Evolutionary conservation across 2,329 filamentous ascomycete genomes (phyloP), one percentile per base, ranked within the genome.

Genomic region (Neonectria hederae): DNA sequence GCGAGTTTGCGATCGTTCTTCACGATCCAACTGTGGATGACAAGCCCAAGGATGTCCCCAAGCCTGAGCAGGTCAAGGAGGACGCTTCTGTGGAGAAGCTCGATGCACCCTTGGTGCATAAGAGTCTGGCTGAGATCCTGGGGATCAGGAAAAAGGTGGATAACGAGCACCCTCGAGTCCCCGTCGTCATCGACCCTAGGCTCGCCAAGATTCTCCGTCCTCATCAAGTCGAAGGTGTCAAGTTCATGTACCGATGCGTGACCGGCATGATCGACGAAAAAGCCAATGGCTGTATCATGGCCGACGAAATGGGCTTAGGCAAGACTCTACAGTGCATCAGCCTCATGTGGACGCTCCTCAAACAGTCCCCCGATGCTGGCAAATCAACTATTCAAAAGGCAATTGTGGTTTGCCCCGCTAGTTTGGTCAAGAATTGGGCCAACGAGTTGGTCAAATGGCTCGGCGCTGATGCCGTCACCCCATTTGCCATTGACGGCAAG

Each of bases 281-380:
- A 72, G 96, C 96, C 53, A 92, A 97, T 77, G 96, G 96, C 2
- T 99, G 96, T 80, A 99, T 99, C 77, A 99, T 99, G 96, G 96
- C 96, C 57, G 96, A 99, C 77, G 96, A 97, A 77, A 99, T 99
- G 96, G 96, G 96, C 72, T 83, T 99, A 30, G 96, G 96, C 61
- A 99, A 99, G 82, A 99, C 96, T 19, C 81, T 99, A 46, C 96
- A 99, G 83, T 99, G 96, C 79, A 99, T 99, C 74, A 88, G 96
- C 0, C 86, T 99, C 54, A 90, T 99, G 84, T 99, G 96, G 96
- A 99, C 96, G 1, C 81, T 99, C 1, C 82, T 99, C 17, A 98
- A 97, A 78, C 96, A 99, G 76, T 97, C 94, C 0, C 93, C 96
- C 0, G 93, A 97, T 43, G 93, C 95, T n/a, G 96, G 96, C 21